These are phyloP conservation scores for Blastomyces emzantsi DNA, from an alignment of 2,329 filamentous ascomycete species.

Conservation along the genomic window DNA sequence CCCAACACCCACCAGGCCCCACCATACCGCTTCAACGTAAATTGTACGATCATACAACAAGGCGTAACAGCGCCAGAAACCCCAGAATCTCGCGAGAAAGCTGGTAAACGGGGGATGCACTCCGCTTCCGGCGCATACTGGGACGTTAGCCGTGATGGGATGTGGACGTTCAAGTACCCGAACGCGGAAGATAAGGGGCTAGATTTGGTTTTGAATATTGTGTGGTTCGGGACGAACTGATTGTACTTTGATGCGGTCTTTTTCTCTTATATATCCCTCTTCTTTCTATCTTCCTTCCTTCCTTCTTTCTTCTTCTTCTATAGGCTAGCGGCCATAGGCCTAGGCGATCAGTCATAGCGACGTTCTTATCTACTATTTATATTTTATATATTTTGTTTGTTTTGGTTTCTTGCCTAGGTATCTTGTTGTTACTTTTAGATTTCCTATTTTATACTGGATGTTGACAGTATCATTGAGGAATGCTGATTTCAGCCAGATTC, in stretches of 20 bases:
- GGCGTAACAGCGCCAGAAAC: constrained; percentile 54
- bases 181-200: constrained; percentile 39
- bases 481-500: not conserved
- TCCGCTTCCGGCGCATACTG: constrained; percentile 43
- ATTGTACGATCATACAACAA: constrained; percentile 98
- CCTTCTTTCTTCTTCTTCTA: not conserved
- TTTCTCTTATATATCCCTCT: not conserved
- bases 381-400: not conserved
- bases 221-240: constrained; percentile 37
- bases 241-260: not conserved
- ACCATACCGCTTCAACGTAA: constrained; percentile 91
- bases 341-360: not conserved
- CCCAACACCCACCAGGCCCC: constrained; percentile 32
- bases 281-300: not conserved
- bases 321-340: not conserved
- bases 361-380: not conserved
- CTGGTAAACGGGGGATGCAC: constrained; percentile 66
- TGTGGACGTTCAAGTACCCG: constrained; percentile 46
- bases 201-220: constrained; percentile 42
- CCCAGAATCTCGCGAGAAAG: constrained; percentile 42
- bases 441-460: not conserved
- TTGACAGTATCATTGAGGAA: not conserved
- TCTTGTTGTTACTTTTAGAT: not conserved
- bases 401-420: not conserved
- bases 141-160: constrained; percentile 45